Conservation (phyloP, 164 flowering plant species). For the Chimonanthus salicifolius region DNA sequence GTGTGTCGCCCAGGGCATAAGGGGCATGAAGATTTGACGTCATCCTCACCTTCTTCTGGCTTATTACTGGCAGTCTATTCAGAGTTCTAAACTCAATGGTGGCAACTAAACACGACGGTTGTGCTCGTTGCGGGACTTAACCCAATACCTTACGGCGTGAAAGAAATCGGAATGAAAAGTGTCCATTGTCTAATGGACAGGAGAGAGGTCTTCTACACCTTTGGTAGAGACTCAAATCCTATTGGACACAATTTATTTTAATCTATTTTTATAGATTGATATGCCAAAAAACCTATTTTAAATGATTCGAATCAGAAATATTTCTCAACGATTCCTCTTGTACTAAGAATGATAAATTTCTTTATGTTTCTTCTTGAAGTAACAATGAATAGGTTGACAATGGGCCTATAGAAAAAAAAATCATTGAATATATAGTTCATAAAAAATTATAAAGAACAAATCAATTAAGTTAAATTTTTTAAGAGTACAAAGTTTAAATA, state of each 20-base stretch:
- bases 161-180: background rate
- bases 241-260: background rate
- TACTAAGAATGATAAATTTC: too few species aligned
- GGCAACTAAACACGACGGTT: too few species aligned
- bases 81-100: background rate
- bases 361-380: too few species aligned
- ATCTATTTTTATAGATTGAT: background rate
- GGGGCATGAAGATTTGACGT: conserved; percentile 9
- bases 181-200: background rate
- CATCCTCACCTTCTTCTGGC: conserved; percentile 9
- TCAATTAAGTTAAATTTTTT: too few species aligned
- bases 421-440: too few species aligned
- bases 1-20: conserved; percentile 9
- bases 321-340: background rate
- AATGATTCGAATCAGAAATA: background rate
- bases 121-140: too few species aligned
- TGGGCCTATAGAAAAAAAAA: too few species aligned
- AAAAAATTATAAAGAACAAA: too few species aligned
- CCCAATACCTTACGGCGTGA: background rate
- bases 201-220: background rate
- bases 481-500: too few species aligned
- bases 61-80: background rate
- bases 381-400: too few species aligned
- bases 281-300: background rate
- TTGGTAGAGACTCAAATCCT: background rate